A percentile compares a stretch with the other conserved stretches of the same genome.
Conservation (phyloP, 208 protist genomes). For the Trypanosoma lewisi region DNA sequence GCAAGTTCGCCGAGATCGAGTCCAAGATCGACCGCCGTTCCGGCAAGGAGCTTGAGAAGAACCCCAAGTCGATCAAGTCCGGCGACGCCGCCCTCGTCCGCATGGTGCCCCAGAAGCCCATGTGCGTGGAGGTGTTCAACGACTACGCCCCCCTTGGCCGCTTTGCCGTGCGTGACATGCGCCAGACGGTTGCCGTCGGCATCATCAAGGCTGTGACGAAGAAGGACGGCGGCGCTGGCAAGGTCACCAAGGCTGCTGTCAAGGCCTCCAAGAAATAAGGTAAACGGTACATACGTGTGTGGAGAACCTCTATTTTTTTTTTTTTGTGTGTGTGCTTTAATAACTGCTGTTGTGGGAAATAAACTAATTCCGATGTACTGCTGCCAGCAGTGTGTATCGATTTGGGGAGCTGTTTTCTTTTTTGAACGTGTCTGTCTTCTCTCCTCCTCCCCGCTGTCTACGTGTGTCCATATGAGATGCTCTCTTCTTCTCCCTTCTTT, state of each 20-base stretch:
- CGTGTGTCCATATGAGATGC: neutral
- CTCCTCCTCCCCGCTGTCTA: neutral
- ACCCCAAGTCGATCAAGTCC: slow-evolving; percentile 58
- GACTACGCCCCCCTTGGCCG: slow-evolving; percentile 94
- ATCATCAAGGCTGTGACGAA: slow-evolving; percentile 93
- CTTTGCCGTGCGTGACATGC: slow-evolving; percentile 95
- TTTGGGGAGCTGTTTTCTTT: neutral
- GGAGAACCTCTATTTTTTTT: neutral
- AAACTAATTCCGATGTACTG: too few species aligned
- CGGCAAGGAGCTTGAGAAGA: slow-evolving; percentile 89
- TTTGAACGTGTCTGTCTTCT: neutral
- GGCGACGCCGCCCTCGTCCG: slow-evolving; percentile 83
- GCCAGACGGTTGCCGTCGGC: slow-evolving; percentile 95
- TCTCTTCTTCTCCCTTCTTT: too few species aligned
- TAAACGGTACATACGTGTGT: slow-evolving; percentile 4
- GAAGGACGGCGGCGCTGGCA: slow-evolving; percentile 91
- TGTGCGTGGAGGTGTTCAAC: slow-evolving; percentile 94
- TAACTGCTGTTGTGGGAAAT: too few species aligned
- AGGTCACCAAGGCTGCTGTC: slow-evolving; percentile 62
- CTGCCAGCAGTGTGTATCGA: too few species aligned
- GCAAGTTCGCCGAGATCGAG: too few species aligned
- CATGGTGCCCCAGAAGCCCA: slow-evolving; percentile 87
- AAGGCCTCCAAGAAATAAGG: slow-evolving; percentile 62
- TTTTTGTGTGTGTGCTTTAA: slow-evolving; percentile 27
- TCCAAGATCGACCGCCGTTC: slow-evolving; percentile 90